phyloP scores from a whole-genome alignment of 2,329 filamentous ascomycete species.

The Aspergillus nomiae region DNA sequence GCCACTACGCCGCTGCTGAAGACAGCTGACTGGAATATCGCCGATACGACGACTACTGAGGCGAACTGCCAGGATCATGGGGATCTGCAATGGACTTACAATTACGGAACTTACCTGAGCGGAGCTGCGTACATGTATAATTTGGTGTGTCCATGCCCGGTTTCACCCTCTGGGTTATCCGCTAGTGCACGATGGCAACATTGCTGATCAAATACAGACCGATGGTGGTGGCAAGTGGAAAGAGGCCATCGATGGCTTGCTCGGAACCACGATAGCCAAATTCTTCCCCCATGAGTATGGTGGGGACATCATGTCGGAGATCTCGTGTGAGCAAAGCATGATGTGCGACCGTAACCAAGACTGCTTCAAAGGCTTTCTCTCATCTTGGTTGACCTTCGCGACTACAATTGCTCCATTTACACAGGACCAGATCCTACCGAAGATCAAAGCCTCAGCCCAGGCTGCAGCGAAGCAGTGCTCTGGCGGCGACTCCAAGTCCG shows the following conservation, averaged over 20 bases:
- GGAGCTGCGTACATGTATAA: constrained; percentile 63
- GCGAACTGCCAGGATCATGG: constrained; percentile 55
- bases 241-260: constrained; percentile 57
- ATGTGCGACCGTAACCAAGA: constrained; percentile 73
- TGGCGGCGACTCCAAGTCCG: constrained; percentile 57
- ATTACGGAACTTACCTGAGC: constrained; percentile 58
- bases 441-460: constrained; percentile 59
- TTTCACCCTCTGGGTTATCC: not conserved
- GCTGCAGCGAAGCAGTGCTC: constrained; percentile 67
- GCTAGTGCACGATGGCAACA: constrained; percentile 11
- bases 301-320: constrained; percentile 64
- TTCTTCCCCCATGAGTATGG: constrained; percentile 55
- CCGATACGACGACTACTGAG: constrained; percentile 55
- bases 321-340: constrained; percentile 63
- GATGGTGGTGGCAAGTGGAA: constrained; percentile 57
- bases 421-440: constrained; percentile 56
- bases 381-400: constrained; percentile 66
- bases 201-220: constrained; percentile 33
- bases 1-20: constrained; percentile 54
- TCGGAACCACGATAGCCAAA: constrained; percentile 50
- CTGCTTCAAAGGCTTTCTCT: constrained; percentile 72
- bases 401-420: constrained; percentile 65
- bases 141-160: constrained; percentile 36
- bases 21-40: constrained; percentile 55
- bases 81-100: constrained; percentile 61